Evolutionary conservation across 257 asterid species (phyloP), one percentile per base, ranked within the genome.

Genomic region (Eucommia ulmoides): DNA sequence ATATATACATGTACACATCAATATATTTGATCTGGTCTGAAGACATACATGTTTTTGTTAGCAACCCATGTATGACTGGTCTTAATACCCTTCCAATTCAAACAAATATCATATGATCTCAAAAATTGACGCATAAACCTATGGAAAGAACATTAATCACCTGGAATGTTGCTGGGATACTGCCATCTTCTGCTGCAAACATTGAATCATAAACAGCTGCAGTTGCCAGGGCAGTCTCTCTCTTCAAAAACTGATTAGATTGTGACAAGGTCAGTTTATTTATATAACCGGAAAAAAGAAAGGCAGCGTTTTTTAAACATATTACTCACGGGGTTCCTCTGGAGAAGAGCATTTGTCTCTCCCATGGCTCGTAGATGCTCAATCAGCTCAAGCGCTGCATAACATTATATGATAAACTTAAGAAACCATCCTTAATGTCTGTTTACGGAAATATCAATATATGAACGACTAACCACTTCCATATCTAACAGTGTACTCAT

Each of bases 291-390:
- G n/a, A n/a, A n/a, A n/a, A n/a, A n/a, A n/a, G n/a, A n/a, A n/a
- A n/a, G n/a, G n/a, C n/a, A n/a, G n/a, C n/a, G n/a, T n/a, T n/a
- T n/a, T n/a, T n/a, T n/a, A n/a, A n/a, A n/a, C n/a, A n/a, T n/a
- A n/a, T n/a, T n/a, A n/a, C n/a, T n/a, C 67, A 89, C 98, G 24
- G 57, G 72, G 81, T 77, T 77, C 49, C 92, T 79, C 52, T 89
- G 88, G 5, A 77, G 46, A 50, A 89, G 66, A 61, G 98, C 96
- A 75, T 83, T 89, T 44, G 94, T 80, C 75, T 89, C 96, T 2
- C 96, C 98, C 98, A 89, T 85, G 33, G 93, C 55, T 33, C 98
- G 96, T 20, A 89, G 85, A 78, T 89, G 98, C 72, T 89, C 96
- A 20, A 89, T 89, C 76, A 89, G 72, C 65, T 89, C 98, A 77